Evolutionary conservation across 805 yeast genomes (phyloP).

Genomic region (Kazachstania psychrophila): DNA sequence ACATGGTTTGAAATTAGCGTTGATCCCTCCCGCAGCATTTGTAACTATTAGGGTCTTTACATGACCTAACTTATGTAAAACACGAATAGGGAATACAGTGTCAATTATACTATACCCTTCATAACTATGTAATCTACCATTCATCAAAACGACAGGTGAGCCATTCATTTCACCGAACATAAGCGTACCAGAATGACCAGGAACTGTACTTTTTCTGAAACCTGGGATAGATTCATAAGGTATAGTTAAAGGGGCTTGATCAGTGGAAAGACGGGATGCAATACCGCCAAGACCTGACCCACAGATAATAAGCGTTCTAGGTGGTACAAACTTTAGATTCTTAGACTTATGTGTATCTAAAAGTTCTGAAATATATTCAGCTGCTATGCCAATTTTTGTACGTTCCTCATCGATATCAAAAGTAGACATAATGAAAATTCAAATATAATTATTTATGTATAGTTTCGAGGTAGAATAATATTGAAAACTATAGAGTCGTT

Average conservation of each 20-base stretch:
- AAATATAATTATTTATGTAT: too few species aligned
- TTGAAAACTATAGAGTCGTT: too few species aligned
- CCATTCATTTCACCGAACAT: slow-evolving; percentile 65
- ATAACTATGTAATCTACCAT: slow-evolving; percentile 84
- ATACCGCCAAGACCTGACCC: slow-evolving; percentile 94
- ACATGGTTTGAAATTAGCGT: slow-evolving; percentile 59
- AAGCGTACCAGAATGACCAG: slow-evolving; percentile 81
- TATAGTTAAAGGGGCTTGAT: slow-evolving; percentile 38
- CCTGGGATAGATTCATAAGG: slow-evolving; percentile 69
- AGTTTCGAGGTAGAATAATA: too few species aligned
- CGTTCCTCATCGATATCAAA: slow-evolving; percentile 4
- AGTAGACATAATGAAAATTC: too few species aligned
- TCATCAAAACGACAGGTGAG: slow-evolving; percentile 85
- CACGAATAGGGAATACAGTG: slow-evolving; percentile 79
- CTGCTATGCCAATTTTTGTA: neutral
- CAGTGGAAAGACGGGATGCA: slow-evolving; percentile 36
- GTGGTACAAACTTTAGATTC: slow-evolving; percentile 24
- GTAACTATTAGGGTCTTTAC: slow-evolving; percentile 64
- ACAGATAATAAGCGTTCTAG: slow-evolving; percentile 72
- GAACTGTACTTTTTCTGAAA: slow-evolving; percentile 71
- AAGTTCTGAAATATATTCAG: neutral
- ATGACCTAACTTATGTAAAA: slow-evolving; percentile 50
- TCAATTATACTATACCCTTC: slow-evolving; percentile 83
- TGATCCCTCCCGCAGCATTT: slow-evolving; percentile 94
- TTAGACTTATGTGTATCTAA: slow-evolving; percentile 1